A percentile compares a stretch with the other conserved stretches of the same genome.
Evolutionary conservation across 1,139 yeast genomes (phyloP).

Genomic region (Candida labiduridarum): DNA sequence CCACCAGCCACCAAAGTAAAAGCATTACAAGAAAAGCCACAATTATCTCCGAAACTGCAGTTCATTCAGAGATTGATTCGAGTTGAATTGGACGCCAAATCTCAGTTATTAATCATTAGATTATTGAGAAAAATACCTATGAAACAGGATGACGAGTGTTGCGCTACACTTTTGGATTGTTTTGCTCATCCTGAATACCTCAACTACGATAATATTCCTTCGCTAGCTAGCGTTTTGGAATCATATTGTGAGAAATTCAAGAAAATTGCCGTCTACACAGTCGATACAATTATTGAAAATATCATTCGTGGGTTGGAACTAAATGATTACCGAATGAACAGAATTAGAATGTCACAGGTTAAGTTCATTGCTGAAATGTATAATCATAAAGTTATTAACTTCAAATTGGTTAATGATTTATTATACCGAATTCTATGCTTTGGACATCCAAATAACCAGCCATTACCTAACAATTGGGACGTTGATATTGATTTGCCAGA

Average conservation of each 20-base stretch:
- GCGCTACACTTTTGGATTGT: slow-evolving; percentile 46
- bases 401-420: slow-evolving; percentile 52
- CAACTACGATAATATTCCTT: slow-evolving; percentile 54
- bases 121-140: slow-evolving; percentile 53
- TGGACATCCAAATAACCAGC: slow-evolving; percentile 70
- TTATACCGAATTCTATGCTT: slow-evolving; percentile 62
- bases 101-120: slow-evolving; percentile 34
- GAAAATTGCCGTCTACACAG: slow-evolving; percentile 43
- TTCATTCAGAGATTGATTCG: slow-evolving; percentile 55
- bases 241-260: slow-evolving; percentile 34
- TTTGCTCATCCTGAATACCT: slow-evolving; percentile 67
- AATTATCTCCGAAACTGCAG: slow-evolving; percentile 42
- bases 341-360: slow-evolving; percentile 64
- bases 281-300: slow-evolving; percentile 70
- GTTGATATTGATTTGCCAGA: slow-evolving; percentile 60
- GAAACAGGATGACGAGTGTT: slow-evolving; percentile 39
- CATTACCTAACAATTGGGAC: slow-evolving; percentile 46
- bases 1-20: slow-evolving; percentile 51
- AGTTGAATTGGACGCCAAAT: slow-evolving; percentile 49
- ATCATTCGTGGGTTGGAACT: slow-evolving; percentile 67
- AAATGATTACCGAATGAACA: slow-evolving; percentile 60
- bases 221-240: slow-evolving; percentile 52
- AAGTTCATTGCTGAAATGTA: slow-evolving; percentile 62
- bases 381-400: slow-evolving; percentile 50
- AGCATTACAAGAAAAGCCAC: slow-evolving; percentile 22